Conservation (phyloP, 768 basidiomycete genomes). For the Gautieria morchelliformis region DNA sequence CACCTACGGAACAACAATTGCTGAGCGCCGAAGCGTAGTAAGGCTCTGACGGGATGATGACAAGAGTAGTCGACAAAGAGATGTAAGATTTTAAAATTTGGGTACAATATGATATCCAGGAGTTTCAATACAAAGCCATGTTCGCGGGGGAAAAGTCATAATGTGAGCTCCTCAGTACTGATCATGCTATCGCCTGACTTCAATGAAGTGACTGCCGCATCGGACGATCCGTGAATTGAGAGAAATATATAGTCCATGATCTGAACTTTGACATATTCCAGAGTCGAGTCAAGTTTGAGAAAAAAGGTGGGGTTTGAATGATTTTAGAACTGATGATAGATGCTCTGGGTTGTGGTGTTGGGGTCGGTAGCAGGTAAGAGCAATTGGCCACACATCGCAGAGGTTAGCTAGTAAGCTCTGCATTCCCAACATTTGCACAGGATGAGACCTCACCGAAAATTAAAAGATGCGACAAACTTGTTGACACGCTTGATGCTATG, state of each 20-base stretch:
- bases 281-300: background rate
- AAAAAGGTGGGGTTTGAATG: background rate
- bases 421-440: too few species aligned
- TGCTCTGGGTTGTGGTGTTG: background rate
- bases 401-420: too few species aligned
- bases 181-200: background rate
- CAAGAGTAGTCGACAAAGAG: background rate
- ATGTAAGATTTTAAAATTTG: constrained; percentile 31
- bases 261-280: background rate
- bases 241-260: background rate
- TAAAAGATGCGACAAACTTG: background rate
- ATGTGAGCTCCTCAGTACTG: constrained; percentile 34
- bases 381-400: too few species aligned
- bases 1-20: constrained; percentile 33
- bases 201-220: background rate
- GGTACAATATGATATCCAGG: constrained; percentile 31
- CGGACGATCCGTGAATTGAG: constrained; percentile 3
- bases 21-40: too few species aligned
- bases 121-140: constrained; percentile 51
- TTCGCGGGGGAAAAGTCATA: constrained; percentile 45
- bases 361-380: too few species aligned
- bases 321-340: background rate
- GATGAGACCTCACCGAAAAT: too few species aligned
- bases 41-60: background rate
- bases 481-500: background rate